Evolutionary conservation across 2,329 filamentous ascomycete species (phyloP).

Genomic region (Helicocarpus griseus): DNA sequence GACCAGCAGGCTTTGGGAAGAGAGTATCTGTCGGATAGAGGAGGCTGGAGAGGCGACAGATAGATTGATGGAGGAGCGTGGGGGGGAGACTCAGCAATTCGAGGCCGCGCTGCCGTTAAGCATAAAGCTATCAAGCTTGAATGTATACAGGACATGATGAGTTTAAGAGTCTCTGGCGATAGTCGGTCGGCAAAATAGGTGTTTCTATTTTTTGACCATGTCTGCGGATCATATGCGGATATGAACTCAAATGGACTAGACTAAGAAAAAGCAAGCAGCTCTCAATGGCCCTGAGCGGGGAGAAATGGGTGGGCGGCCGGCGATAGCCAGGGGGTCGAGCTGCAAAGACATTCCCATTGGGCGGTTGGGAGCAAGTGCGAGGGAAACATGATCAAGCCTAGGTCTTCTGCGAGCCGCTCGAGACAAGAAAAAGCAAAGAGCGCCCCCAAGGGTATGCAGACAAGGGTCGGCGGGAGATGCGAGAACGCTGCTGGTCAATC

Average conservation of each 20-base stretch:
- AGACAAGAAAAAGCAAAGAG: not conserved
- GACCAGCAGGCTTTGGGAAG: slow-evolving; percentile 28
- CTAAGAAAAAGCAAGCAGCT: not conserved
- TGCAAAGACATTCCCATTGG: not conserved
- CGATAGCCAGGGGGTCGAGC: slow-evolving; percentile 2
- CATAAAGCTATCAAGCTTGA: slow-evolving; percentile 9
- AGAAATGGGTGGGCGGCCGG: slow-evolving; percentile 1
- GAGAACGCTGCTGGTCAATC: slow-evolving; percentile 3
- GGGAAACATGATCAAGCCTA: slow-evolving; percentile 5
- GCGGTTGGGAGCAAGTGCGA: slow-evolving; percentile 1
- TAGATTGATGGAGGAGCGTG: slow-evolving; percentile 4
- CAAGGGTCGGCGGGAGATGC: slow-evolving; percentile 7
- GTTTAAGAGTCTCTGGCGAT: slow-evolving; percentile 11
- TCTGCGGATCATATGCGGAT: slow-evolving; percentile 4
- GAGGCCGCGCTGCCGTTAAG: slow-evolving; percentile 3
- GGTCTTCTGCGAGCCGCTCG: slow-evolving; percentile 11
- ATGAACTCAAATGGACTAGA: not conserved
- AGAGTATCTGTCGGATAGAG: slow-evolving; percentile 8
- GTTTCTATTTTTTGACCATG: slow-evolving; percentile 18
- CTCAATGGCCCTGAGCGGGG: not conserved
- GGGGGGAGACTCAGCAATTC: slow-evolving; percentile 5
- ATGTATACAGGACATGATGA: slow-evolving; percentile 10
- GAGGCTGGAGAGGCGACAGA: slow-evolving; percentile 17
- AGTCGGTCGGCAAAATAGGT: slow-evolving; percentile 8
- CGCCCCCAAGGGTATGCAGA: slow-evolving; percentile 4